Base-by-base conservation (phyloP, 73 alveolate genomes). In the Paramecium octaurelia region DNA sequence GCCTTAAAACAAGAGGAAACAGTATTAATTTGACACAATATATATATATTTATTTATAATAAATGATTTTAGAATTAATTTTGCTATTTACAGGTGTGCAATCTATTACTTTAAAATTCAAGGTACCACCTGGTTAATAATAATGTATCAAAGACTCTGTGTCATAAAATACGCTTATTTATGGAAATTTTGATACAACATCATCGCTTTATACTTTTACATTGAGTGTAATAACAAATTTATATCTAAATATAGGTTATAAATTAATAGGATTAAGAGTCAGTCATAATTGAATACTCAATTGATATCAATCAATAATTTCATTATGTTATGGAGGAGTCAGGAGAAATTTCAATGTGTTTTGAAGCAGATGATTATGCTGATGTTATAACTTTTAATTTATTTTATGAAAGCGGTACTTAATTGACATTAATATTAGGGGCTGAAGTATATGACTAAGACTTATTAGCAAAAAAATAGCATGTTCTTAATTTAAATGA, bases 391-490 rank as follows among this genome's bases (percentile, higher is more conserved):
- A 80, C 44, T 4, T 80, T 80, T 21, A 44, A 59, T 24, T 14
- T 80, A 35, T 31, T 31, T 80, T 80, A 80, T 43, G 91, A 80
- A 11, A 80, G 91, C 24, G 91, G 91, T 80, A 38, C 18, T 23
- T 9, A 12, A 35, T 6, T 12, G 12, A 4, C 16, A 24, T 18
- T 4, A 54, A 75, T 75, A 3, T 3, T 27, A 80, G 91, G 91
- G 12, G 91, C 64, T 43, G 91, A 80, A 42, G 23, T 24, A 3
- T 43, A 80, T 23, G 91, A 80, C 18, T 80, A 31, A 21, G 91
- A 80, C 14, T 20, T 40, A 6, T 31, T 80, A 31, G 91, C 91
- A 9, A 80, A 42, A 80, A 80, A 80, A 46, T 36, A 42, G 16
- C 70, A 80, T 46, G 54, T 80, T 23, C 57, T 31, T 27, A 80